A percentile compares a stretch with the other conserved stretches of the same genome.
Evolutionary conservation across 2,329 filamentous ascomycete species (phyloP).

Genomic region (Paecilomyces sp.): DNA sequence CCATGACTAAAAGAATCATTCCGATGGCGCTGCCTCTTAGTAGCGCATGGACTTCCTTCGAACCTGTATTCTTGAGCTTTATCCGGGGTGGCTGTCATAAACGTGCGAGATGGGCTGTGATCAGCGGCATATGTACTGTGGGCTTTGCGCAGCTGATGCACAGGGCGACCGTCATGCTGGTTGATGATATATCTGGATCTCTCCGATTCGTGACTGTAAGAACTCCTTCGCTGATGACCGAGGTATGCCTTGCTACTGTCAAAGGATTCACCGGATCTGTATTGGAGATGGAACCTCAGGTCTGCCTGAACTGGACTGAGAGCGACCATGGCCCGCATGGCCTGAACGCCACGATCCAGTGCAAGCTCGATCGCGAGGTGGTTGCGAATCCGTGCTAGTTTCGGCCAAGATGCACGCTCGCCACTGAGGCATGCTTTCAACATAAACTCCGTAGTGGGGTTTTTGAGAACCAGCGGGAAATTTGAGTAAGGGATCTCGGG

Average conservation of each 20-base stretch:
- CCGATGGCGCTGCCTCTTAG: background rate
- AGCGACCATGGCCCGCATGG: conserved; percentile 32
- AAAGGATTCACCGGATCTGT: conserved; percentile 11
- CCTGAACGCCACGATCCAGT: conserved; percentile 42
- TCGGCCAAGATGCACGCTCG: conserved; percentile 86
- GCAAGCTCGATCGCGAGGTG: conserved; percentile 84
- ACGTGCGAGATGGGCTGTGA: conserved; percentile 2
- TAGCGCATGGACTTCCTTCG: background rate
- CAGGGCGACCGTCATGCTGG: conserved; percentile 5
- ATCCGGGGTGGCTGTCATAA: background rate
- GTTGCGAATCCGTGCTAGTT: conserved; percentile 75
- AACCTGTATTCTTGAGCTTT: background rate
- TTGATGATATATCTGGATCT: conserved; percentile 5
- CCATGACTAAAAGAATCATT: conserved; percentile 1
- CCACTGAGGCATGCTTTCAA: conserved; percentile 66
- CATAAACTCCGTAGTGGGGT: conserved; percentile 86
- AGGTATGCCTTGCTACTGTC: conserved; percentile 18
- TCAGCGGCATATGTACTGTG: conserved; percentile 13
- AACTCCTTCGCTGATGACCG: conserved; percentile 19
- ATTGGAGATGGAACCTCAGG: conserved; percentile 9
- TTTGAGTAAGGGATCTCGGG: conserved; percentile 70
- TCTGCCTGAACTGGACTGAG: conserved; percentile 22
- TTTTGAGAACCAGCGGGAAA: conserved; percentile 69
- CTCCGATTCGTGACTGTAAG: conserved; percentile 22
- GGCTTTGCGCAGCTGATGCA: conserved; percentile 10